These are phyloP conservation scores for Fragaria nilgerrensis DNA, from an alignment of 306 rosid species.

Conservation along the genomic window DNA sequence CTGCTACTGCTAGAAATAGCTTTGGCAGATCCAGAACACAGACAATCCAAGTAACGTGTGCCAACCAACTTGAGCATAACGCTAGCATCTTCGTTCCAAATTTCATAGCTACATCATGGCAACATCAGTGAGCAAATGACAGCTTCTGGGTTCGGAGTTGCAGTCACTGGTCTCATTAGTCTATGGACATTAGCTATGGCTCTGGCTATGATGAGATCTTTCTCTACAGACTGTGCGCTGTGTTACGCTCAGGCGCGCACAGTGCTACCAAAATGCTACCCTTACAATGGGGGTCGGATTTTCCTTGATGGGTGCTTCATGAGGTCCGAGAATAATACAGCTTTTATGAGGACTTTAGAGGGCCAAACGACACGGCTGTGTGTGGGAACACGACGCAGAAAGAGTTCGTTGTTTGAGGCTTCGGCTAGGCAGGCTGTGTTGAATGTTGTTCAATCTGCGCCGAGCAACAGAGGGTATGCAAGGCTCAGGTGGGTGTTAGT, in stretches of 20 bases:
- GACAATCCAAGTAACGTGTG: slow-evolving; percentile 48
- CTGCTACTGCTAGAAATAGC: slow-evolving; percentile 32
- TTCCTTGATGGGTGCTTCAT: slow-evolving; percentile 92
- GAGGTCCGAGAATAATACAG: slow-evolving; percentile 82
- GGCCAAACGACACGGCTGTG: slow-evolving; percentile 48
- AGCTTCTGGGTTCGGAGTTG: slow-evolving; percentile 58
- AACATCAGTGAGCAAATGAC: slow-evolving; percentile 69
- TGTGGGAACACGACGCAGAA: slow-evolving; percentile 62
- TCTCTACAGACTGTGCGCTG: slow-evolving; percentile 72
- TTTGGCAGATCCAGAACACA: slow-evolving; percentile 69
- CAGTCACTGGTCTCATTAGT: slow-evolving; percentile 62
- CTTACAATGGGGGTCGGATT: slow-evolving; percentile 63
- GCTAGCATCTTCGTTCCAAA: slow-evolving; percentile 51
- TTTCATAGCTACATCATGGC: slow-evolving; percentile 81
- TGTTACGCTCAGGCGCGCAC: slow-evolving; percentile 87
- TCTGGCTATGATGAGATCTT: slow-evolving; percentile 92
- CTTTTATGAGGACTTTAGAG: slow-evolving; percentile 57
- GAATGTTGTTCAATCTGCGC: slow-evolving; percentile 45
- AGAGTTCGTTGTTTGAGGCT: slow-evolving; percentile 36
- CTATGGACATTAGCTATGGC: slow-evolving; percentile 68
- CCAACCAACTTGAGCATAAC: slow-evolving; percentile 52
- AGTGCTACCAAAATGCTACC: slow-evolving; percentile 80
- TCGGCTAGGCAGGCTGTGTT: slow-evolving; percentile 51
- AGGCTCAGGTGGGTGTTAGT: slow-evolving; percentile 34
- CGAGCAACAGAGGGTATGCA: slow-evolving; percentile 51